Percentiles rank a stretch among this genome's conserved stretches.
These are phyloP conservation scores for Trametes villosa DNA, from an alignment of 768 basidiomycete species.

Conservation along the genomic window DNA sequence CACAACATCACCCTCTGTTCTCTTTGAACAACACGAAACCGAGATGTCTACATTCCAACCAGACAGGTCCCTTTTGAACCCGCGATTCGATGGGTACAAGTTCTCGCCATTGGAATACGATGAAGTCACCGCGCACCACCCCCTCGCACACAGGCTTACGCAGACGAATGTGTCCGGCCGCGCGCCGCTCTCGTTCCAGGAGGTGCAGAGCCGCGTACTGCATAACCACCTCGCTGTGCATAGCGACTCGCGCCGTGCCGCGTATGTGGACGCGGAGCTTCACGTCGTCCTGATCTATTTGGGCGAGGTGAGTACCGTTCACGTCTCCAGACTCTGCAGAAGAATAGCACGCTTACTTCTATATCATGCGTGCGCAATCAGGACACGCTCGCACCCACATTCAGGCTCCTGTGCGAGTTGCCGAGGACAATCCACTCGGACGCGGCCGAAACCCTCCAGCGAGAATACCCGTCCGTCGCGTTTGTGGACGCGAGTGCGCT, in stretches of 20 bases:
- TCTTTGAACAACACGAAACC: too few relatives aligned
- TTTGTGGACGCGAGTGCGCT: slow-evolving; percentile 55
- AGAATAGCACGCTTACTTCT: background rate
- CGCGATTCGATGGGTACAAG: slow-evolving; percentile 86
- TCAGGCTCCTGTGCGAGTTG: slow-evolving; percentile 62
- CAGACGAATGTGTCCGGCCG: slow-evolving; percentile 63
- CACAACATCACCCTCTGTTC: too few relatives aligned
- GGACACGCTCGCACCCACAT: slow-evolving; percentile 54
- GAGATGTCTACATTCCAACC: slow-evolving; percentile 28
- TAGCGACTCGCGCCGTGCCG: slow-evolving; percentile 47
- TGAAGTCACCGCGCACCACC: slow-evolving; percentile 53
- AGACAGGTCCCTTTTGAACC: slow-evolving; percentile 62
- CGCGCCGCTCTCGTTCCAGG: slow-evolving; percentile 72
- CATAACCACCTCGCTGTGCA: slow-evolving; percentile 78
- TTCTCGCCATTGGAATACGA: slow-evolving; percentile 65
- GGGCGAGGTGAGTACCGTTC: slow-evolving; percentile 52
- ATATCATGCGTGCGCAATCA: slow-evolving; percentile 39
- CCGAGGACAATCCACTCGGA: slow-evolving; percentile 54
- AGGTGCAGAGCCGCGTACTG: slow-evolving; percentile 81
- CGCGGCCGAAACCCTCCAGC: slow-evolving; percentile 46
- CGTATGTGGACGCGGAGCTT: slow-evolving; percentile 71
- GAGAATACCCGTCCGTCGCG: slow-evolving; percentile 76
- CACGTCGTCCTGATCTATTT: slow-evolving; percentile 64
- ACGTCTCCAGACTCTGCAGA: background rate
- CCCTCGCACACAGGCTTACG: slow-evolving; percentile 49